Evolutionary conservation across 2,329 filamentous ascomycete genomes (phyloP), one percentile per base, ranked within the genome.

Genomic region (Thelonectria olida): DNA sequence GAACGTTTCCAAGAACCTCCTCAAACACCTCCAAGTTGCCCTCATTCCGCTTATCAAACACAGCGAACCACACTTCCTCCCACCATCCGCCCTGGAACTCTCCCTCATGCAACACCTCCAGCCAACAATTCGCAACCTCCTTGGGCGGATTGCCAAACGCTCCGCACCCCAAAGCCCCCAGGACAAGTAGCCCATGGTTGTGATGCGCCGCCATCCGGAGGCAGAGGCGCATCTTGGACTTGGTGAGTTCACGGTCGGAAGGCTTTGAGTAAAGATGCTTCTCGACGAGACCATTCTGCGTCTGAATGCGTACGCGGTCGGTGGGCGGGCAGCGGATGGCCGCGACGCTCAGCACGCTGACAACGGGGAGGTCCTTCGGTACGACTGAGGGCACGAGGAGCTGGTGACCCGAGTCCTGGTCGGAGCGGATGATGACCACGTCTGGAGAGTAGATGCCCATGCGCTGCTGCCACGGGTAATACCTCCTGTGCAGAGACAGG

Each of bases 131-230:
- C 2, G 86, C 88, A n/a, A 92, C 85, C 62, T 88, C 86, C 28
- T 78, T 75, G 0, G 81, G 80, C 8, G 90, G 90, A 71, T 92
- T 90, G 0, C 67, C 68, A 72, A 90, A 91, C 1, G 84, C 88
- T 4, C 90, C 90, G 67, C 90, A 92, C 0, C 90, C 90, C 50
- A 92, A 71, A 0, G 90, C 89, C 0, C 90, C 90, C 2, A 93
- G 79, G 5, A 92, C 85, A 8, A 92, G 75, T 65, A 83, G 79
- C 20, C 82, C 78, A 68, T 91, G 88, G 2, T 80, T 80, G 25
- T 84, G 79, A 5, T 72, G 72, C n/a, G 82, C 88, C 2, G 88
- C 87, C 57, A 88, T 82, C 5, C 89, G 80, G 52, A 92, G 74
- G 17, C 83, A 80, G 17, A 89, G 71, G 20, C 88, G 78, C 80